Evolutionary conservation across 2,329 filamentous ascomycete species (phyloP), one percentile per base, ranked within the genome.

Genomic region (Trichoderma arundinaceum): DNA sequence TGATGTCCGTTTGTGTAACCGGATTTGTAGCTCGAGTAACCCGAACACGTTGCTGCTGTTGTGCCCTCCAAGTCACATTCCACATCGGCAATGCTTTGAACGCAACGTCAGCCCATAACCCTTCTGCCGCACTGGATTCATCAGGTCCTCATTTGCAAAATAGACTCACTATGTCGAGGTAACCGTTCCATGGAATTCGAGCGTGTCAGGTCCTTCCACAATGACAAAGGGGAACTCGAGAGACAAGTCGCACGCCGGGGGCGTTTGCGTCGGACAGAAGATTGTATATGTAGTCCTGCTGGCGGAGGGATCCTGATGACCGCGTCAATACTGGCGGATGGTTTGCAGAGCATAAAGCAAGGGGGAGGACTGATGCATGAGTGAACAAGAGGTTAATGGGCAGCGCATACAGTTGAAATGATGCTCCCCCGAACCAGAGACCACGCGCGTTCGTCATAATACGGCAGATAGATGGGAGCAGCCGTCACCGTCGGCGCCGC

Each of bases 191-290:
- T 78, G 77, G 38, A 82, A 83, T 54, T 76, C 72, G 39, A 84
- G 75, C 4, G 80, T 82, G 43, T 74, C 72, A 12, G 81, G 77
- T 0, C 82, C 81, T 67, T 83, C 80, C 12, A 81, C 77, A 65
- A 84, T 76, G 54, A 81, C 69, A 68, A 83, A 83, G 4, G 82
- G 82, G 41, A 83, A 77, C 51, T 81, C 80, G 13, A 80, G 77
- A 7, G 78, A 78, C 7, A 84, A 73, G 63, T 79, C 77, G 71
- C 82, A 84, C 7, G 74, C 75, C 6, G 74, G 74, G 3, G 77
- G 76, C n/a, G 76, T 75, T 63, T 78, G 72, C 35, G 79, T 75
- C 9, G 78, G 77, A 67, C 82, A 84, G 70, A 84, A 84, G 46
- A 84, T 79, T 65, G 81, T 83, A 67, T 82, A 83, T 28, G 80